Evolutionary conservation across 75 land plant species (phyloP), one percentile per base, ranked within the genome.

Genomic region (Gnetum montanum): DNA sequence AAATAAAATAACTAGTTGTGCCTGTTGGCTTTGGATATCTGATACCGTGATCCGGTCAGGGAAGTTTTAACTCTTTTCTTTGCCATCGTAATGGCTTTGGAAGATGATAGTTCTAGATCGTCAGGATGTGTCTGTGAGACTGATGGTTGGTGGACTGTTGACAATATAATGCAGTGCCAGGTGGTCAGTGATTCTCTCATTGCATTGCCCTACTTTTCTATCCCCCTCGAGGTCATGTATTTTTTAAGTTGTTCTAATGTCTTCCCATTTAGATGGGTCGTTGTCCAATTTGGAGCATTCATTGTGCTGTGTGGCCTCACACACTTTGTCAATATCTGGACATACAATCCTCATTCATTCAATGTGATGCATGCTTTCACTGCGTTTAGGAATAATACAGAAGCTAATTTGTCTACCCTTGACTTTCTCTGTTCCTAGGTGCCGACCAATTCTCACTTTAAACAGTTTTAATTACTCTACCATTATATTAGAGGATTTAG

Each of bases 281-380:
- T 88, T 57, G 49, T 82, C 47, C 92, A 90, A 66, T 90, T 90
- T 61, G 83, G 90, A 29, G 81, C 86, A 29, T 90, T 90, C 76
- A 90, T 90, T 20, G 80, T 90, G 43, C 69, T 90, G 7, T 90
- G 96, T 67, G 96, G 92, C 1, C 24, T 86, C 63, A 90, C 96
- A 48, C 96, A 90, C 59, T 66, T 86, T 55, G 67, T 90, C 22
- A 69, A 57, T 49, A 85, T 80, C 6, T 86, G 82, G 83, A 77
- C 92, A 8, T 86, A 86, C 58, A 79, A 69, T 2, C 81, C 75
- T 2, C 90, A 79, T 38, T 62, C 92, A 0, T 82, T 79, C 41
- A 70, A 65, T 11, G 49, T 90, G 3, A 76, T 86, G 78, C 58
- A 82, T 47, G 47, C 69, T 24, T 76, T 82, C 24, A 86, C 91